phyloP scores from a whole-genome alignment of 2,329 filamentous ascomycete species.

The Didymosphaeria variabile region DNA sequence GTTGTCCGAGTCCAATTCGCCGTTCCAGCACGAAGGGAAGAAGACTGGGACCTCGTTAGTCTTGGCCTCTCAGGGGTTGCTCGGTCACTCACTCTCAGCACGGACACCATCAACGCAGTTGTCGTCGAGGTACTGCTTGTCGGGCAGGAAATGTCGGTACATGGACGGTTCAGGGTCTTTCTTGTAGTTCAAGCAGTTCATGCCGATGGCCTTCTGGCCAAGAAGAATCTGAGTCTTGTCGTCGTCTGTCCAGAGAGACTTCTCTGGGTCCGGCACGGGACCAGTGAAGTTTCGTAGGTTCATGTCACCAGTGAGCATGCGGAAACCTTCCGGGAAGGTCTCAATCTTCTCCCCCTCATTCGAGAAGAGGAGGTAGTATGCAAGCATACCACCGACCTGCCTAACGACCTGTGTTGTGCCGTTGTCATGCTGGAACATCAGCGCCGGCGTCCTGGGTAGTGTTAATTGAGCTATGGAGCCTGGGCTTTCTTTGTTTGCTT shows the following conservation, averaged over 20 bases:
- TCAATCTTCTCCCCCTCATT: constrained; percentile 67
- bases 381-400: constrained; percentile 59
- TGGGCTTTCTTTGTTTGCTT: constrained; percentile 18
- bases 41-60: constrained; percentile 42
- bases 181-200: constrained; percentile 93
- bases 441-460: constrained; percentile 63
- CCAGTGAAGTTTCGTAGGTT: constrained; percentile 62
- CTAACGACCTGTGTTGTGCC: constrained; percentile 72
- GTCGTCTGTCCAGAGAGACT: constrained; percentile 72
- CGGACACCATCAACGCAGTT: constrained; percentile 84
- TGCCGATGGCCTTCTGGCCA: constrained; percentile 83
- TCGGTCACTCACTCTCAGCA: constrained; percentile 56
- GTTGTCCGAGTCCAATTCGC: constrained; percentile 64
- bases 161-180: constrained; percentile 73
- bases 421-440: constrained; percentile 74
- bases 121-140: constrained; percentile 79
- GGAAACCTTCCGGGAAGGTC: constrained; percentile 75
- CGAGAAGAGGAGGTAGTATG: constrained; percentile 80
- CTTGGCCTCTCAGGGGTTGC: background rate
- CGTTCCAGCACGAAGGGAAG: constrained; percentile 81
- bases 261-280: constrained; percentile 71
- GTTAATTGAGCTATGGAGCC: background rate
- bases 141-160: constrained; percentile 81
- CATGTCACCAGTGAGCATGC: constrained; percentile 74
- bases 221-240: constrained; percentile 76